Percentiles rank a stretch among this genome's conserved stretches.
Conservation (phyloP, 208 protist genomes). For the Trypanosoma congolense region DNA sequence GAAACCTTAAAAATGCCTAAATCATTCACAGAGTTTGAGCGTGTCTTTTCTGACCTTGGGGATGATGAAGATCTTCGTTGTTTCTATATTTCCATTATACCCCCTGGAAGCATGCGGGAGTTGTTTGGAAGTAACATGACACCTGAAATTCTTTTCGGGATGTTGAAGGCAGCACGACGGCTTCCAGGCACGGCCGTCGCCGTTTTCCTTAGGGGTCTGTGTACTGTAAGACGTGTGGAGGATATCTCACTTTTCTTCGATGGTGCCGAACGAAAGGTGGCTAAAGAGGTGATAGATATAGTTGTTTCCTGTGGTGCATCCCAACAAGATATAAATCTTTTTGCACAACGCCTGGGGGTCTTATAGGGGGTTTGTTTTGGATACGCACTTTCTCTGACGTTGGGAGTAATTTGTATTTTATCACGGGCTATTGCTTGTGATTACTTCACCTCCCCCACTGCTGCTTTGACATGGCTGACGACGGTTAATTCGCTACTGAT, state of each 20-base stretch:
- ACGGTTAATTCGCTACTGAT: too few relatives aligned
- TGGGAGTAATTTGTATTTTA: too few relatives aligned
- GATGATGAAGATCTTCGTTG: constrained; percentile 59
- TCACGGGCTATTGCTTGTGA: too few relatives aligned
- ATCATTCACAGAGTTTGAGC: constrained; percentile 84
- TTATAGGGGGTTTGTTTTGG: constrained; percentile 6
- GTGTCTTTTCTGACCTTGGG: constrained; percentile 58
- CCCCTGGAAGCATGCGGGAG: constrained; percentile 36
- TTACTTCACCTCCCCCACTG: too few relatives aligned
- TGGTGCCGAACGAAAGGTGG: constrained; percentile 52
- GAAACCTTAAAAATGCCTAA: constrained; percentile 65
- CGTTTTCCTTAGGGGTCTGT: constrained; percentile 62
- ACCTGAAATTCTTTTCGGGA: constrained; percentile 67
- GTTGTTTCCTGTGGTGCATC: constrained; percentile 42
- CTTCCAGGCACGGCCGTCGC: constrained; percentile 36
- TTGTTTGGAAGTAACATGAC: constrained; percentile 86
- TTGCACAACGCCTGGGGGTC: constrained; percentile 52
- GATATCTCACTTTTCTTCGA: constrained; percentile 82
- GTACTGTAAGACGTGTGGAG: constrained; percentile 67
- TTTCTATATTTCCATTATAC: constrained; percentile 60
- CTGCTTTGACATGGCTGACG: too few relatives aligned
- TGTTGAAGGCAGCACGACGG: constrained; percentile 41
- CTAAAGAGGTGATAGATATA: constrained; percentile 46
- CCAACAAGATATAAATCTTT: constrained; percentile 33
- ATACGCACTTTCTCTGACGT: too few relatives aligned